Base-by-base conservation (phyloP, 441 rosid genomes). In the Metrosideros polymorpha region DNA sequence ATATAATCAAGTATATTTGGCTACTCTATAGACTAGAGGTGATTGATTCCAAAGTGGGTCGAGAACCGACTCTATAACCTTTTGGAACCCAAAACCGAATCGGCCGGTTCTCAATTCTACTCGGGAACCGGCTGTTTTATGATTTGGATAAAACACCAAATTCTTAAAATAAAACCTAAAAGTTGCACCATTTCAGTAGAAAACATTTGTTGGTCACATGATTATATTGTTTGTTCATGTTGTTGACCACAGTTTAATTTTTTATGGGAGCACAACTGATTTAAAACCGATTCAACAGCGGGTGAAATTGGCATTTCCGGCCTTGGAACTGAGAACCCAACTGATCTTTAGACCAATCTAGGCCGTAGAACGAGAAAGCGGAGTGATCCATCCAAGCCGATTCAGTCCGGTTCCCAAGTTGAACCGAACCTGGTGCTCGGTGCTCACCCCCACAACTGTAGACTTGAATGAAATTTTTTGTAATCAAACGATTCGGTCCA, bases 51-150 rank as follows among this genome's bases (percentile, higher is more conserved):
- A 2, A 17, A 63, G 25, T 63, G 6, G 25, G 0, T 32, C 9
- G 24, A 12, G 0, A 18, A 22, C 22, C 9, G 8, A 59, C 19
- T 1, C 39, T 59, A 13, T n/a, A 29, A 2, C 3, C 66, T 15
- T 18, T 32, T 32, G 14, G 1, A 63, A 63, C 25, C 12, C 0
- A 4, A 17, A 32, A 63, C 25, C 3, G 42, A 18, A 32, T 2
- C 0, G 0, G 0, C 45, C 0, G 2, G 6, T 9, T 45, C 49
- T 45, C 10, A 12, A 45, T 45, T 45, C 12, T 45, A 63, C 39
- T 3, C 0, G 4, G 9, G 43, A 19, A 18, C 24, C 0, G 7
- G 7, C 7, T 43, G 30, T 30, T 19, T 32, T 63, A 32, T 32
- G 24, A 63, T 63, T 32, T 8, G 76, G 12, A 63, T 63, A 32